Base-by-base conservation (phyloP, 2,329 filamentous ascomycete species). In the Epichloe aotearoae region DNA sequence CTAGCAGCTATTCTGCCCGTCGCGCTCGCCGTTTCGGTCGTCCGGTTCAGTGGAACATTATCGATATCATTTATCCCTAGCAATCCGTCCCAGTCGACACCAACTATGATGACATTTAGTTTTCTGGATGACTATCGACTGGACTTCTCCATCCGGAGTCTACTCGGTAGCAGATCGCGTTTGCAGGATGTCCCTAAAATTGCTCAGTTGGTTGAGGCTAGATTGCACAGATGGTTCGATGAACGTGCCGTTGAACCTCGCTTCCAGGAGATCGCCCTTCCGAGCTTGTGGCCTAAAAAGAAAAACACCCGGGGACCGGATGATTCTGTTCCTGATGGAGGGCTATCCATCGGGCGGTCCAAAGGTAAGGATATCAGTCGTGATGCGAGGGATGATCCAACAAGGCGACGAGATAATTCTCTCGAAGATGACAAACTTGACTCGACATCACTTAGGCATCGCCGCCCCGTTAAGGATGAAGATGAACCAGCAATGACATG, bases 41-140 rank as follows among this genome's bases (percentile, higher is more conserved):
- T 95, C 15, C 79, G 93, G 14, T 98, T 98, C 67, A 96, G 89
- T 46, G 93, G 93, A 41, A 98, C 93, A 0, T 71, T 98, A 17
- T 94, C 88, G 43, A 86, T 97, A 43, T 95, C 88, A 1, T 95
- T 97, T 62, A 88, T 95, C 53, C 93, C 93, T 0, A 79, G 80
- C 59, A 84, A 82, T 58, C 76, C 80, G 0, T 76, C 77, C 12
- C 78, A 83, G 57, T 76, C 80, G 23, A 86, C 81, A 3, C 86
- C 86, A 4, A 95, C 93, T 3, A 94, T 89, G 63, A 84, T 98
- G 66, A 88, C 88, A 0, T 97, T 98, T 67, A 94, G 88, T 51
- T 98, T 98, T 63, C 75, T 91, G 36, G 86, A 91, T 64, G 87
- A 93, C 68, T 94, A 94, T 69, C 75, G 87, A 26, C 75, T 94